Percentiles rank a stretch among this genome's conserved stretches.
Evolutionary conservation across 345 rosid species (phyloP).

Genomic region (Mallotus nudiflorus): DNA sequence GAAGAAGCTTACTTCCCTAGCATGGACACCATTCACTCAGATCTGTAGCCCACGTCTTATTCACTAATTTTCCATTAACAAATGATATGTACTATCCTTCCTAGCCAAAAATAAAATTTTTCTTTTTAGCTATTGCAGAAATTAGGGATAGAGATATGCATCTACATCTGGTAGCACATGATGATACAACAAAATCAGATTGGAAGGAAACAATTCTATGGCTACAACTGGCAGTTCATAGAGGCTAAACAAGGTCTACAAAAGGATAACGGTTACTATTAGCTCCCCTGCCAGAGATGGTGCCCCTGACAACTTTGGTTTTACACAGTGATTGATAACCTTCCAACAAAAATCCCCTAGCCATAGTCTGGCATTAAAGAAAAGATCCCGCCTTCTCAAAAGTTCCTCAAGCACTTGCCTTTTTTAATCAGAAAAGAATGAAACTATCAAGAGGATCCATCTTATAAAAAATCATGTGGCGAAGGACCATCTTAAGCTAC

Average conservation of each 20-base stretch:
- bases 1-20: neutral
- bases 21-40: neutral
- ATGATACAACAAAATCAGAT: neutral
- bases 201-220: neutral
- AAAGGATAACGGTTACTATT: neutral
- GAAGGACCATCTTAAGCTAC: neutral
- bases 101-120: neutral
- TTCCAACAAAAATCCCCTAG: neutral
- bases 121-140: neutral
- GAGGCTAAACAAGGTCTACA: neutral
- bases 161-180: neutral
- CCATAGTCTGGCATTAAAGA: neutral
- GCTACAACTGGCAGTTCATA: slow-evolving; percentile 9
- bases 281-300: neutral
- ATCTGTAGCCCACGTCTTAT: neutral
- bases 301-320: neutral
- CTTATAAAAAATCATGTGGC: neutral
- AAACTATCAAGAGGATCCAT: neutral
- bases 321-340: neutral
- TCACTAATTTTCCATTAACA: neutral
- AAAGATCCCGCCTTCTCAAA: neutral
- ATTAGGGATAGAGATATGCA: neutral
- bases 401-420: neutral
- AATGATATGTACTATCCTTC: neutral
- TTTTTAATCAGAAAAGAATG: neutral